Percentiles rank a stretch among this genome's conserved stretches.
Evolutionary conservation across 306 rosid genomes (phyloP).

Genomic region (Carpinus fangiana): DNA sequence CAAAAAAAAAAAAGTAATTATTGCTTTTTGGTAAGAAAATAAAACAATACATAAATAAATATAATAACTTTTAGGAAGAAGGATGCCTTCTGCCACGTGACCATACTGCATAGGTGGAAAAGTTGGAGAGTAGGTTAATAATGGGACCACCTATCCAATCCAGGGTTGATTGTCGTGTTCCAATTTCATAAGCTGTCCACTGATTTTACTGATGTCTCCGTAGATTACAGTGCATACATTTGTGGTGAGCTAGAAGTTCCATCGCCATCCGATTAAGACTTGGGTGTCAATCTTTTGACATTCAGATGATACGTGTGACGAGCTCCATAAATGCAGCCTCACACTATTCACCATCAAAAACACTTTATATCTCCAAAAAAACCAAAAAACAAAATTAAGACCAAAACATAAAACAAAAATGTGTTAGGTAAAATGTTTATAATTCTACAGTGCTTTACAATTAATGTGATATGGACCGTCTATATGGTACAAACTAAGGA

Average conservation of each 20-base stretch:
- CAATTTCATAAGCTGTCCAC: neutral
- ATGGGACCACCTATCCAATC: neutral
- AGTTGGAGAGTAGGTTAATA: neutral
- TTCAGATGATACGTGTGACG: neutral
- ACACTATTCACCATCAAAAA: no score
- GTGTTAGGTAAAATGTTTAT: no score
- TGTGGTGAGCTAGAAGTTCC: neutral
- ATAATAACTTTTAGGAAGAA: neutral
- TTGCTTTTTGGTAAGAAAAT: neutral
- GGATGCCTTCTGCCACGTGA: neutral
- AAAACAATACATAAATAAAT: neutral
- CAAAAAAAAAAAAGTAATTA: neutral
- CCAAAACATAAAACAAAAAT: no score
- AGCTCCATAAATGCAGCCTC: neutral
- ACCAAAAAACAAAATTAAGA: no score
- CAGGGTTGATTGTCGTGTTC: neutral
- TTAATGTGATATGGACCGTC: no score
- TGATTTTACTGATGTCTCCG: neutral
- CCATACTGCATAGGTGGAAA: neutral
- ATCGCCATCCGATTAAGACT: conserved; percentile 21
- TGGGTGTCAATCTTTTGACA: conserved; percentile 2
- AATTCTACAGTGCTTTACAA: no score
- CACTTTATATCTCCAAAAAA: no score
- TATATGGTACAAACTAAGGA: no score
- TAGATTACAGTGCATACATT: neutral